Conservation (phyloP, 176 grass and related monocot species). For the Alloteropsis semialata region DNA sequence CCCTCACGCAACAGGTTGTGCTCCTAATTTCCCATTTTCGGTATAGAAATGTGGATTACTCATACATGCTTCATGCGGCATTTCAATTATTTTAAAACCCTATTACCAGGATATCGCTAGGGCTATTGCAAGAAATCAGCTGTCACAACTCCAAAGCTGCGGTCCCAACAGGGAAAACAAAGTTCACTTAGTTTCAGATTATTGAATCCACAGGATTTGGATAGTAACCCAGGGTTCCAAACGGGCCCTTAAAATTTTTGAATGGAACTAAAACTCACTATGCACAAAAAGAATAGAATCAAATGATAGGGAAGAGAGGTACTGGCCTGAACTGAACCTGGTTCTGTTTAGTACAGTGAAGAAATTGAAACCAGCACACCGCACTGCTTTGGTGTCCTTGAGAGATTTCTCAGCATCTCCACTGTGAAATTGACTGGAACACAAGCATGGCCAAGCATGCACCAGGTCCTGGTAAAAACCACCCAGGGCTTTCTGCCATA, state of each 20-base stretch:
- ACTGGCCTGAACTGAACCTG: not conserved
- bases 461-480: not conserved
- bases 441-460: constrained; percentile 11
- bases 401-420: not conserved
- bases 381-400: not conserved
- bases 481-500: not conserved
- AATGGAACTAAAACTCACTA: not conserved
- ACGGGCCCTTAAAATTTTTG: not conserved
- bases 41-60: no score
- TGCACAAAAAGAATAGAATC: constrained; percentile 9
- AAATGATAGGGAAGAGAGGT: constrained; percentile 17
- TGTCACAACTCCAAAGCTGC: not conserved
- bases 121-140: no score
- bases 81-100: no score
- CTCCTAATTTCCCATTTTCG: no score
- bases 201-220: not conserved
- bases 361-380: not conserved
- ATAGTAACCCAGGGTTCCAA: not conserved
- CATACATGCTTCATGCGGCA: no score
- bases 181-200: not conserved
- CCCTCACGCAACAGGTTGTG: no score
- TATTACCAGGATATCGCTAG: no score
- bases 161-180: not conserved
- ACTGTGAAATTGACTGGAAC: constrained; percentile 13
- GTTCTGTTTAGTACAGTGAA: not conserved